A percentile compares a stretch with the other conserved stretches of the same genome.
phyloP scores from a whole-genome alignment of 768 basidiomycete species.

The Lentinula detonsa region DNA sequence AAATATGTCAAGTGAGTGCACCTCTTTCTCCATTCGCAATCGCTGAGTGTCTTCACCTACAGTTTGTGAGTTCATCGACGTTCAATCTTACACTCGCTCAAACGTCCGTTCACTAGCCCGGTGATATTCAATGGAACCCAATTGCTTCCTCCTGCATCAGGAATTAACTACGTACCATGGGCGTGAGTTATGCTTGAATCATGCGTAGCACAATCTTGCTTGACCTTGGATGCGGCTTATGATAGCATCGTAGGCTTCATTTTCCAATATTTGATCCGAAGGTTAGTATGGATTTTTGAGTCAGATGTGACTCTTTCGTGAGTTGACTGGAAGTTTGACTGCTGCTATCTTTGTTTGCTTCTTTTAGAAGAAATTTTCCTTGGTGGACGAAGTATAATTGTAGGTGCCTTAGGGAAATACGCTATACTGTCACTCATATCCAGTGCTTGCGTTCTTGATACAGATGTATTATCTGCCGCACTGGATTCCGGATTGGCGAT shows the following conservation, averaged over 20 bases:
- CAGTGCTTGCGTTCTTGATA: conserved; percentile 24
- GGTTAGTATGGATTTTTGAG: conserved; percentile 23
- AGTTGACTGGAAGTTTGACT: neutral
- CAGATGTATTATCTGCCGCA: conserved; percentile 62
- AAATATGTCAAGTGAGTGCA: conserved; percentile 61
- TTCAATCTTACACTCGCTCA: neutral
- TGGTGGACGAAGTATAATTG: conserved; percentile 82
- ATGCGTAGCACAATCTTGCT: neutral
- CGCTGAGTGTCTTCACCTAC: conserved; percentile 17
- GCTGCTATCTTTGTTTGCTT: neutral
- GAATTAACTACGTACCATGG: conserved; percentile 83
- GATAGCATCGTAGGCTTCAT: conserved; percentile 55
- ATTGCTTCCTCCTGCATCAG: conserved; percentile 75
- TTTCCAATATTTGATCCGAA: conserved; percentile 68
- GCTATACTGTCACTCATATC: neutral
- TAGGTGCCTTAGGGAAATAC: conserved; percentile 19
- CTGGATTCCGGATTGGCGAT: conserved; percentile 67
- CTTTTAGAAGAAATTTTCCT: conserved; percentile 36
- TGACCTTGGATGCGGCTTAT: neutral
- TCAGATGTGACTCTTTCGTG: neutral
- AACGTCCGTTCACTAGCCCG: conserved; percentile 26
- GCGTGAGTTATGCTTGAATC: conserved; percentile 25
- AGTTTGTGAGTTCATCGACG: conserved; percentile 26
- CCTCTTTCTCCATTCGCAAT: neutral
- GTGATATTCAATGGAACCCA: conserved; percentile 65